phyloP scores from a whole-genome alignment of 2,329 filamentous ascomycete genomes.

The Lachnellula hyalina region DNA sequence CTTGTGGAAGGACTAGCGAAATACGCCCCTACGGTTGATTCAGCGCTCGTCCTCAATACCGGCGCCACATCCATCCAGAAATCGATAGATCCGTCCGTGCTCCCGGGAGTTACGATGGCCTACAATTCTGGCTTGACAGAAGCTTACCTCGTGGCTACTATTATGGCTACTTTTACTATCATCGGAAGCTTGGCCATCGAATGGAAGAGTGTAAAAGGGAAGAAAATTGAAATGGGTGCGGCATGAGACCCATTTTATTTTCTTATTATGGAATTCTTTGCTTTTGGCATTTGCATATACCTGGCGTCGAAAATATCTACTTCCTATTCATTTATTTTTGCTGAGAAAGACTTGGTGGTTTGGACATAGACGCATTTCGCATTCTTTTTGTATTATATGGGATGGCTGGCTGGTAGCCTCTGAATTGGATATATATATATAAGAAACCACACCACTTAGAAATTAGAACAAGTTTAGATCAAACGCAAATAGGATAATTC shows the following conservation, averaged over 20 bases:
- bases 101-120: slow-evolving; percentile 50
- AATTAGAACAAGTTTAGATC: too few relatives aligned
- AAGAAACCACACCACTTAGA: neutral
- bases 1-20: slow-evolving; percentile 17
- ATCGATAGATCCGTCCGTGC: slow-evolving; percentile 44
- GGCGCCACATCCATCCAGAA: slow-evolving; percentile 45
- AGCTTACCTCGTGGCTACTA: slow-evolving; percentile 50
- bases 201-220: slow-evolving; percentile 50
- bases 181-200: slow-evolving; percentile 39
- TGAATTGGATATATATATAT: neutral
- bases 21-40: slow-evolving; percentile 29
- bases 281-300: neutral
- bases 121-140: slow-evolving; percentile 52
- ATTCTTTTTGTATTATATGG: neutral
- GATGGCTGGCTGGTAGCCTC: too few relatives aligned
- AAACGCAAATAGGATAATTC: too few relatives aligned
- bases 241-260: slow-evolving; percentile 13
- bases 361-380: neutral
- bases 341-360: neutral
- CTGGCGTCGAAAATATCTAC: neutral
- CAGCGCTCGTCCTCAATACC: slow-evolving; percentile 33
- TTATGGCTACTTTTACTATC: slow-evolving; percentile 42
- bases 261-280: neutral
- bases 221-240: slow-evolving; percentile 29
- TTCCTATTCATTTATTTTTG: neutral